A percentile compares a stretch with the other conserved stretches of the same genome.
Evolutionary conservation across 2,329 filamentous ascomycete genomes (phyloP).

Genomic region (Neoscytalidium dimidiatum): DNA sequence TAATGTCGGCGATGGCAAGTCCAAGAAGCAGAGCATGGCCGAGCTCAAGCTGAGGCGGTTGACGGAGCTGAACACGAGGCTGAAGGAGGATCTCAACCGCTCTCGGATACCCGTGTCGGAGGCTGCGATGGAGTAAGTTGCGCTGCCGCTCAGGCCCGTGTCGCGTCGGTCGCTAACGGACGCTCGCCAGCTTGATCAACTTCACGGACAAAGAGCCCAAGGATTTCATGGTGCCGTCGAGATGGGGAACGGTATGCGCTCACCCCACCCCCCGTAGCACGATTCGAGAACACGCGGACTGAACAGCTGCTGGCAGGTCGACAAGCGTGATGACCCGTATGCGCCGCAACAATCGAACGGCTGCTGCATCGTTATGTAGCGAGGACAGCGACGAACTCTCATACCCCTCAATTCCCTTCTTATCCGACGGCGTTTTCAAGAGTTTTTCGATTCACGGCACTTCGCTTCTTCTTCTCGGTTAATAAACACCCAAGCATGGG

Average conservation of each 20-base stretch:
- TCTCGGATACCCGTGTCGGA: constrained; percentile 95
- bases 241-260: constrained; percentile 76
- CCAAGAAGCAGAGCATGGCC: constrained; percentile 99
- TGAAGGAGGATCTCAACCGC: constrained; percentile 93
- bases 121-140: constrained; percentile 64
- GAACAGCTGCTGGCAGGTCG: constrained; percentile 58
- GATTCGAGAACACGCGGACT: not conserved
- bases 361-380: constrained; percentile 93
- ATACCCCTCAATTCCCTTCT: constrained; percentile 18
- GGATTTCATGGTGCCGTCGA: constrained; percentile 98
- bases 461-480: constrained; percentile 20
- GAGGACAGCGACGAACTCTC: constrained; percentile 9
- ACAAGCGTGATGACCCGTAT: constrained; percentile 97
- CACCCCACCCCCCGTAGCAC: constrained; percentile 19
- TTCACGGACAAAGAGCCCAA: constrained; percentile 94
- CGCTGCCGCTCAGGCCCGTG: not conserved
- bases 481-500: constrained; percentile 17
- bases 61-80: constrained; percentile 93
- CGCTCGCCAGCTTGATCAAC: constrained; percentile 77
- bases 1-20: constrained; percentile 68
- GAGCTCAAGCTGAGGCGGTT: constrained; percentile 95
- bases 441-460: constrained; percentile 20
- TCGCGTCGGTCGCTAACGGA: not conserved
- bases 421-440: constrained; percentile 19
- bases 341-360: constrained; percentile 89